Evolutionary conservation across 768 basidiomycete genomes (phyloP).

Genomic region (Lactarius tabidus): DNA sequence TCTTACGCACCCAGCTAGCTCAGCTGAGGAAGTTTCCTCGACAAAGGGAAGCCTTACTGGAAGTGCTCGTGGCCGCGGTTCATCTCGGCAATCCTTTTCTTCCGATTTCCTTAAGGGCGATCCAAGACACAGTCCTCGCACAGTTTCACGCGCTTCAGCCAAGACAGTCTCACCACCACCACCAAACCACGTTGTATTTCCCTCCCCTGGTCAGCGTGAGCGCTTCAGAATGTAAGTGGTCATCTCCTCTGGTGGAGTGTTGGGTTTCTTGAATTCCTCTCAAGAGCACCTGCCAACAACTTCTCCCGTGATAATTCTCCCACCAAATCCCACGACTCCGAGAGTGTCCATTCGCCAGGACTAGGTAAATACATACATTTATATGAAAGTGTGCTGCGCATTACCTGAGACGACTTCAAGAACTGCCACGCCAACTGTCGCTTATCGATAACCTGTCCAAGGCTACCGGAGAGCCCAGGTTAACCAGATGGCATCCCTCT

Average conservation of each 20-base stretch:
- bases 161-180: conserved; percentile 15
- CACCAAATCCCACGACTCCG: conserved; percentile 10
- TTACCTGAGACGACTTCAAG: conserved; percentile 2
- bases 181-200: conserved; percentile 1
- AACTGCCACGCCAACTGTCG: conserved; percentile 4
- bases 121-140: background rate
- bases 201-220: background rate
- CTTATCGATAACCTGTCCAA: background rate
- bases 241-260: background rate
- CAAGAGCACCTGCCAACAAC: background rate
- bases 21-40: background rate
- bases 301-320: background rate
- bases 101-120: background rate
- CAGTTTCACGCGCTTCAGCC: conserved; percentile 5
- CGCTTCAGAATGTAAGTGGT: conserved; percentile 17
- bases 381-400: background rate
- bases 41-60: background rate
- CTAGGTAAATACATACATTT: conserved; percentile 5
- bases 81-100: conserved; percentile 4
- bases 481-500: background rate
- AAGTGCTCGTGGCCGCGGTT: background rate
- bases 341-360: conserved; percentile 2
- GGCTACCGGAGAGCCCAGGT: background rate
- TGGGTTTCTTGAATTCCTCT: background rate
- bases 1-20: background rate